These are phyloP conservation scores for Neostapfia colusana DNA, from an alignment of 176 grass and related monocot genomes.

Conservation along the genomic window DNA sequence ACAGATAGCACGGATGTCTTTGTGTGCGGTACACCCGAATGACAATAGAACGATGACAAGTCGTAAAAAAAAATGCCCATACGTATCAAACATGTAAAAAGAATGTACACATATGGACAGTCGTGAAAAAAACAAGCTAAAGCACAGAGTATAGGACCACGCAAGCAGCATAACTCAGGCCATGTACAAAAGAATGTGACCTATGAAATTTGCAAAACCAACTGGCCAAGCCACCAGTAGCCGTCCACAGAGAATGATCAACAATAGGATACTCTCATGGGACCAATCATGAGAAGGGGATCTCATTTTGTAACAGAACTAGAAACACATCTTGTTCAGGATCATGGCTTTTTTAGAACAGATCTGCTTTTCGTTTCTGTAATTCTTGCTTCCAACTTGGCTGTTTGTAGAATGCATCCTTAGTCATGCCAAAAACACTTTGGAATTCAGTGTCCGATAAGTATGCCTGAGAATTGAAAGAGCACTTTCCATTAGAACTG, in stretches of 20 bases:
- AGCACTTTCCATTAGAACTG: slow-evolving; percentile 24
- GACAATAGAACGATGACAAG: slow-evolving; percentile 14
- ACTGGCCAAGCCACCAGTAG: slow-evolving; percentile 40
- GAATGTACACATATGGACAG: slow-evolving; percentile 57
- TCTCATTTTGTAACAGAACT: slow-evolving; percentile 24
- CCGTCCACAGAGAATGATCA: slow-evolving; percentile 35
- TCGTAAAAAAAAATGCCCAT: too few relatives aligned
- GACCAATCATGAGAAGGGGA: slow-evolving; percentile 25
- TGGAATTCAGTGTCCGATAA: slow-evolving; percentile 80
- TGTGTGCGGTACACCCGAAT: slow-evolving; percentile 30
- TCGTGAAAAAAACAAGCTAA: slow-evolving; percentile 43
- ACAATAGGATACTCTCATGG: slow-evolving; percentile 27
- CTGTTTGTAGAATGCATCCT: slow-evolving; percentile 78
- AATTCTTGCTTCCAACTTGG: slow-evolving; percentile 97
- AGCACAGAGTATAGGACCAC: slow-evolving; percentile 31
- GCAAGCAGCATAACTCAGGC: slow-evolving; percentile 50
- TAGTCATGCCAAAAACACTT: slow-evolving; percentile 67
- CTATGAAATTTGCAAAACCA: slow-evolving; percentile 57
- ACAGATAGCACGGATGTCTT: slow-evolving; percentile 17
- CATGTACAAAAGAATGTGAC: slow-evolving; percentile 85
- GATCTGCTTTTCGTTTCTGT: slow-evolving; percentile 80
- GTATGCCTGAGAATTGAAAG: slow-evolving; percentile 64
- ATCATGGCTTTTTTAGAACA: slow-evolving; percentile 49
- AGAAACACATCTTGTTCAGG: slow-evolving; percentile 17
- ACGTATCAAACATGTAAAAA: slow-evolving; percentile 38